Percentiles rank a stretch among this genome's conserved stretches.
These are phyloP conservation scores for Melanopsichium pennsylvanicum DNA, from an alignment of 1,284 basidiomycete species.

Conservation along the genomic window DNA sequence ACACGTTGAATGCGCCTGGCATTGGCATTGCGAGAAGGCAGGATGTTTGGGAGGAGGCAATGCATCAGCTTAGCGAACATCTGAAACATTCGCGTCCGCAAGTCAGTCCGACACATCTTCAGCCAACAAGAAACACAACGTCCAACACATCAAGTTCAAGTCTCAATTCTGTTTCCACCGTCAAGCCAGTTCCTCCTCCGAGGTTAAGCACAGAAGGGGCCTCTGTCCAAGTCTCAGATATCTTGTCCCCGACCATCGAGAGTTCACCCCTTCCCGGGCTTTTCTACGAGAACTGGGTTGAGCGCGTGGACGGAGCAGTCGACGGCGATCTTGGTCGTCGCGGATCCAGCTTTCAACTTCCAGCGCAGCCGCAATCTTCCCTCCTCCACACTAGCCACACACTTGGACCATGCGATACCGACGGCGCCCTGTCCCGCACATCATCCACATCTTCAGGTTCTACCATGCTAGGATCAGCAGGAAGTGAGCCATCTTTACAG, in stretches of 20 bases:
- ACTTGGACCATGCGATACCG: too few species aligned
- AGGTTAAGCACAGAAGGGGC: too few species aligned
- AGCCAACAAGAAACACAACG: too few species aligned
- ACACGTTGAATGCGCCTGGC: neutral
- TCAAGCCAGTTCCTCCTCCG: too few species aligned
- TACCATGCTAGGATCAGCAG: conserved; percentile 1
- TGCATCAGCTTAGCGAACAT: conserved; percentile 7
- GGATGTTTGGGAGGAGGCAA: conserved; percentile 23
- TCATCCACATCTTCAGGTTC: neutral
- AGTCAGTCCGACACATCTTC: neutral
- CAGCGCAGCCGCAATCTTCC: too few species aligned
- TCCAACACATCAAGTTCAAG: too few species aligned
- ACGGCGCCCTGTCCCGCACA: neutral
- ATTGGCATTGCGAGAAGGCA: neutral
- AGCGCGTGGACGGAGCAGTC: conserved; percentile 10
- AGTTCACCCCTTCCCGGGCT: conserved; percentile 19
- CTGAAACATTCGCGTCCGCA: neutral
- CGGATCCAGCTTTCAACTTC: neutral
- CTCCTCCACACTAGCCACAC: too few species aligned
- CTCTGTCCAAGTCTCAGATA: too few species aligned
- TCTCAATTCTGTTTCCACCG: too few species aligned
- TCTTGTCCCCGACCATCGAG: neutral
- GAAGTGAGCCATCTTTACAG: neutral
- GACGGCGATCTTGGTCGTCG: conserved; percentile 24
- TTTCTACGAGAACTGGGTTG: conserved; percentile 28